A percentile compares a stretch with the other conserved stretches of the same genome.
Conservation (phyloP, 148 eudicot species). For the Diospyros lotus region DNA sequence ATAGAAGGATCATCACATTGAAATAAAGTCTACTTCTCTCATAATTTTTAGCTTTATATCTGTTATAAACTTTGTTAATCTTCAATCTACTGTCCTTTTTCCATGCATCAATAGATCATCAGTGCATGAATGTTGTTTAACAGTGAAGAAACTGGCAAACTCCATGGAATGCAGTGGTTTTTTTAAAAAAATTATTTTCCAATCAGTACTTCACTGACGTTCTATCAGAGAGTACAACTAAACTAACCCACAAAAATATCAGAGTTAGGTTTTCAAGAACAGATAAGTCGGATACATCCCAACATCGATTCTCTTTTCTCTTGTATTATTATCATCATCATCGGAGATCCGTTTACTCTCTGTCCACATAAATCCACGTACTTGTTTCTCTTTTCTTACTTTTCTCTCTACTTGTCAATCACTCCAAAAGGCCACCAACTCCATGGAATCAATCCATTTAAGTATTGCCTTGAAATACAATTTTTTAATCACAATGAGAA, state of each 20-base stretch:
- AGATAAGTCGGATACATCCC: conserved; percentile 41
- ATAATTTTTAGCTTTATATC: not conserved
- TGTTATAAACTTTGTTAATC: not conserved
- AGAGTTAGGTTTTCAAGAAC: conserved; percentile 11
- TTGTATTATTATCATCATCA: conserved; percentile 28
- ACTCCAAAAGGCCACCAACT: conserved; percentile 66
- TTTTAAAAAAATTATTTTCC: not conserved
- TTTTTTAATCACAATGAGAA: conserved; percentile 32
- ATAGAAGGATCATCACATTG: too few species aligned
- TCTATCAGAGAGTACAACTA: conserved; percentile 13
- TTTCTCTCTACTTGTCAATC: conserved; percentile 38
- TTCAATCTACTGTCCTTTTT: not conserved
- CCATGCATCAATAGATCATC: not conserved
- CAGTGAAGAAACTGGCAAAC: conserved; percentile 11
- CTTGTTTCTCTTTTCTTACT: conserved; percentile 44
- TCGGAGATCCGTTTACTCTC: not conserved
- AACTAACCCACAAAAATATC: not conserved
- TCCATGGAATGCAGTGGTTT: conserved; percentile 20
- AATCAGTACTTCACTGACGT: conserved; percentile 34
- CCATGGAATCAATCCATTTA: conserved; percentile 33
- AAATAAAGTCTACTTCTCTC: too few species aligned
- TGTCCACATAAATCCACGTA: conserved; percentile 38
- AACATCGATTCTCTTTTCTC: conserved; percentile 56
- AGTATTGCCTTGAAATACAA: conserved; percentile 19
- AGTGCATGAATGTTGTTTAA: not conserved